These are phyloP conservation scores for Daldinia childiae DNA, from an alignment of 495 filamentous ascomycete genomes.

Conservation along the genomic window DNA sequence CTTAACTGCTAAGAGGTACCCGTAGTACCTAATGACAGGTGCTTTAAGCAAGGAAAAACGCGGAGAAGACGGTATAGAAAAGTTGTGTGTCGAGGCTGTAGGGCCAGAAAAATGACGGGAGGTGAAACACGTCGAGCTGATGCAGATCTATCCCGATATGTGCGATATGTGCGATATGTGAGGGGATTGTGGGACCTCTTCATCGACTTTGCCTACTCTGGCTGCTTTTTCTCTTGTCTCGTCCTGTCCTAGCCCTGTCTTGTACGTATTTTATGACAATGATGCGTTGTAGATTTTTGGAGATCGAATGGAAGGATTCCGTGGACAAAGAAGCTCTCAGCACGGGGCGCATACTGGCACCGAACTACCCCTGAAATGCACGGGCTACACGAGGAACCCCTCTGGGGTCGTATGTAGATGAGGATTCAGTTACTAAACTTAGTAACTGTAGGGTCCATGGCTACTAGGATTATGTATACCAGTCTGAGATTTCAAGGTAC, in stretches of 20 bases:
- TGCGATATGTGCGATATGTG: constrained; percentile 34
- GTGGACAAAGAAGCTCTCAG: constrained; percentile 27
- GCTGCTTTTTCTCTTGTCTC: constrained; percentile 14
- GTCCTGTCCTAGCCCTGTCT: constrained; percentile 21
- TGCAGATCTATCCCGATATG: constrained; percentile 40
- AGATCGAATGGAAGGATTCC: constrained; percentile 18
- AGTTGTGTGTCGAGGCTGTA: constrained; percentile 29
- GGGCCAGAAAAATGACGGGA: constrained; percentile 35
- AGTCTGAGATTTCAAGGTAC: constrained; percentile 4
- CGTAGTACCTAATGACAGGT: background rate
- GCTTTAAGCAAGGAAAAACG: constrained; percentile 22
- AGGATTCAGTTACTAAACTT: constrained; percentile 34
- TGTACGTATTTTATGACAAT: constrained; percentile 22
- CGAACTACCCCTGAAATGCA: constrained; percentile 7
- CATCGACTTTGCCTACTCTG: constrained; percentile 22
- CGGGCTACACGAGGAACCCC: constrained; percentile 4
- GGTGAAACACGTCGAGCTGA: constrained; percentile 39
- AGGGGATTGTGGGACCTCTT: constrained; percentile 35
- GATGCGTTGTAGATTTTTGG: constrained; percentile 26
- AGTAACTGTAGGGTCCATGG: constrained; percentile 31
- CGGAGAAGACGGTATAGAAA: constrained; percentile 20
- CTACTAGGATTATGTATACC: constrained; percentile 16
- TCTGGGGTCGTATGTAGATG: constrained; percentile 5
- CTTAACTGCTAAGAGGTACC: constrained; percentile 10
- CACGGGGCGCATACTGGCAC: constrained; percentile 35